Percentiles rank a stretch among this genome's conserved stretches.
Evolutionary conservation across 2,329 filamentous ascomycete genomes (phyloP).

Genomic region (Claviceps lovelessii): DNA sequence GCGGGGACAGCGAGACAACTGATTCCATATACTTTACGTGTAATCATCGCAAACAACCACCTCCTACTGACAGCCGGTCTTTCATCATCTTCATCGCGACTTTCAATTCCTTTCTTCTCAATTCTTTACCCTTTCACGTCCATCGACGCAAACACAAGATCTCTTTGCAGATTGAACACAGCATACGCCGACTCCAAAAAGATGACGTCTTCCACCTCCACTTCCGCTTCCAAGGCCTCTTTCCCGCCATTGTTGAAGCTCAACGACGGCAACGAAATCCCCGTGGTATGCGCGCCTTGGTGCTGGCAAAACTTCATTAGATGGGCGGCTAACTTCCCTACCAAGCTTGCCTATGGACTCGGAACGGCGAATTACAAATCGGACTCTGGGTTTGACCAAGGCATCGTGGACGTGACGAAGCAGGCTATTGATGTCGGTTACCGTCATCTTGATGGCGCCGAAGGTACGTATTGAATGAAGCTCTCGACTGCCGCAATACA

Average conservation of each 20-base stretch:
- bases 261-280: constrained; percentile 60
- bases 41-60: too few species aligned
- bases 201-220: constrained; percentile 27
- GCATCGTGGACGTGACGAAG: constrained; percentile 34
- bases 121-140: not conserved
- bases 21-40: too few species aligned
- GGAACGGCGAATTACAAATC: constrained; percentile 51
- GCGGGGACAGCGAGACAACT: too few species aligned
- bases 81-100: too few species aligned
- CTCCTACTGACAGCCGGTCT: too few species aligned
- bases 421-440: constrained; percentile 56
- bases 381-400: constrained; percentile 38
- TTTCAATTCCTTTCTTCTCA: too few species aligned
- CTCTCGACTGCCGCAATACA: not conserved
- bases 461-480: constrained; percentile 31
- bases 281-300: constrained; percentile 37
- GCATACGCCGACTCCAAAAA: constrained; percentile 6
- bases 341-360: constrained; percentile 54
- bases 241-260: constrained; percentile 48
- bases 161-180: not conserved
- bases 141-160: not conserved
- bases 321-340: not conserved
- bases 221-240: constrained; percentile 25
- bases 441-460: constrained; percentile 60
- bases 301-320: not conserved